Evolutionary conservation across 2,329 filamentous ascomycete species (phyloP).

Genomic region (Endothia cerciana): DNA sequence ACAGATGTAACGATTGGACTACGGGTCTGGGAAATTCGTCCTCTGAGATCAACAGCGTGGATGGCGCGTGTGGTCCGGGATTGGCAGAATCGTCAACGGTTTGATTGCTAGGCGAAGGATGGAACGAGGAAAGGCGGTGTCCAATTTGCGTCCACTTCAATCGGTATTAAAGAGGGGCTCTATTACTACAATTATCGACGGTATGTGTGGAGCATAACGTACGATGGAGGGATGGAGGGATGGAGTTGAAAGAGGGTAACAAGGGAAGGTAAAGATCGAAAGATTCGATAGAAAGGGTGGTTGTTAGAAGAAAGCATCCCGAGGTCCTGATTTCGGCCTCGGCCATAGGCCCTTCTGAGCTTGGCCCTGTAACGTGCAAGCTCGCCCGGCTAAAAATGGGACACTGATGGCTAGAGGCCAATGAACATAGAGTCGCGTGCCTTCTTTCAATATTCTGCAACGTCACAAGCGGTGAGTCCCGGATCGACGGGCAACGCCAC

Average conservation of each 20-base stretch:
- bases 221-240: background rate
- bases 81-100: background rate
- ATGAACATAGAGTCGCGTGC: conserved; percentile 12
- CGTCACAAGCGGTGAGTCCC: conserved; percentile 6
- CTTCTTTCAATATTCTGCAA: conserved; percentile 7
- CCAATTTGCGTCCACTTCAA: background rate
- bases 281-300: background rate
- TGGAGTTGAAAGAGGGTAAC: background rate
- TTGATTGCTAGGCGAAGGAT: background rate
- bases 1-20: background rate
- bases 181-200: background rate
- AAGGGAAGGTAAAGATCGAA: background rate
- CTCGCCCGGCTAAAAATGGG: conserved; percentile 13
- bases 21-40: background rate
- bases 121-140: background rate
- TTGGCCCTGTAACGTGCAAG: background rate
- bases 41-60: background rate
- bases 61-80: background rate
- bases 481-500: conserved; percentile 9
- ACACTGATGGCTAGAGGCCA: background rate
- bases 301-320: background rate
- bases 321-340: background rate
- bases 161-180: background rate
- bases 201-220: background rate
- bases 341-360: background rate